These are phyloP conservation scores for Blastomyces parvus DNA, from an alignment of 2,329 filamentous ascomycete species.

Conservation along the genomic window DNA sequence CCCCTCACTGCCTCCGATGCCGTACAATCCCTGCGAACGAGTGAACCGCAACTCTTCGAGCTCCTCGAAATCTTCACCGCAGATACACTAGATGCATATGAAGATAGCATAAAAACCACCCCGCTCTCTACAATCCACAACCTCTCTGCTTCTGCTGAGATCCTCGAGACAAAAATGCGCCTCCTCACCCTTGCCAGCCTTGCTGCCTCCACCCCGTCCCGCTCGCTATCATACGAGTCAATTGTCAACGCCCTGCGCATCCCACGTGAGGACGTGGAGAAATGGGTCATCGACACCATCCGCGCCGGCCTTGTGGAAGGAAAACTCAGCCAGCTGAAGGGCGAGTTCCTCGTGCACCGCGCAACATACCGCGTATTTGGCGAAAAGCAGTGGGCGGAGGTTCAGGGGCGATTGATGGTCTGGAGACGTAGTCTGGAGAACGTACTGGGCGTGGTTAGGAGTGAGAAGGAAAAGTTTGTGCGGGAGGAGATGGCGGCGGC, in stretches of 20 bases:
- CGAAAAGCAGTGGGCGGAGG: conserved; percentile 96
- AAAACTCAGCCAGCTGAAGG: conserved; percentile 85
- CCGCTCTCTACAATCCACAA: conserved; percentile 59
- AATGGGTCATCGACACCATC: conserved; percentile 98
- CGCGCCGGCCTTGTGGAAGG: conserved; percentile 91
- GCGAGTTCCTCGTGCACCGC: conserved; percentile 90
- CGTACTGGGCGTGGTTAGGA: conserved; percentile 67
- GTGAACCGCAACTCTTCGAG: conserved; percentile 76
- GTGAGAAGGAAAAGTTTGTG: conserved; percentile 71
- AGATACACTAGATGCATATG: conserved; percentile 89
- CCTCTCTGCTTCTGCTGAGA: conserved; percentile 65
- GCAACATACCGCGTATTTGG: conserved; percentile 95
- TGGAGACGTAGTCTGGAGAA: conserved; percentile 75
- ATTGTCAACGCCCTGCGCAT: conserved; percentile 83
- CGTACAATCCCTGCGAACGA: conserved; percentile 77
- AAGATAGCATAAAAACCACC: conserved; percentile 70
- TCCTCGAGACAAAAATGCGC: conserved; percentile 88
- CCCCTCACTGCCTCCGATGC: conserved; percentile 61
- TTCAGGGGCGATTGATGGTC: conserved; percentile 79
- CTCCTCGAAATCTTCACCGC: conserved; percentile 92
- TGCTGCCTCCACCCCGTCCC: conserved; percentile 70
- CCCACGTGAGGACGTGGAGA: conserved; percentile 74
- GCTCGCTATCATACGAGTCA: conserved; percentile 77
- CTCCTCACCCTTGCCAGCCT: conserved; percentile 86
- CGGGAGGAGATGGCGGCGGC: conserved; percentile 57